phyloP scores from a whole-genome alignment of 2,329 filamentous ascomycete species.

The Pseudogymnoascus sp. region DNA sequence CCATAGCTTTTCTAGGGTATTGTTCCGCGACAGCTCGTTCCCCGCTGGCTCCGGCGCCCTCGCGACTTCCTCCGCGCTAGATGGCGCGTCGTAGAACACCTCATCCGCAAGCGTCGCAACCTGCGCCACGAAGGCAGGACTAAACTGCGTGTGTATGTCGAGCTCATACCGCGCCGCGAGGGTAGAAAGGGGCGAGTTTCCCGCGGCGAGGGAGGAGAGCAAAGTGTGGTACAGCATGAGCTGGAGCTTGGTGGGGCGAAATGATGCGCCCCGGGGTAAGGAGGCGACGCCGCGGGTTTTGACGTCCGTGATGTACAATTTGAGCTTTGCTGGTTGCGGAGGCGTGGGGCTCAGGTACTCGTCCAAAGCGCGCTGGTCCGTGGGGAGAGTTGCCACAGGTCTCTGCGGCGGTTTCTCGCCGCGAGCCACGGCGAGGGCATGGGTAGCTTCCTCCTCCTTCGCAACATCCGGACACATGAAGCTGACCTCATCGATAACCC shows the following conservation, averaged over 20 bases:
- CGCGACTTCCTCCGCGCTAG: constrained; percentile 26
- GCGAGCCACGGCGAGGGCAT: constrained; percentile 25
- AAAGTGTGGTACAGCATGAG: constrained; percentile 84
- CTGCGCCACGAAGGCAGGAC: constrained; percentile 70
- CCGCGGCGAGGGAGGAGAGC: constrained; percentile 66
- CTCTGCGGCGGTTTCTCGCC: constrained; percentile 31
- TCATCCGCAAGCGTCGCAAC: constrained; percentile 62
- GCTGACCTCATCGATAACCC: constrained; percentile 80
- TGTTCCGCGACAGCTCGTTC: constrained; percentile 42
- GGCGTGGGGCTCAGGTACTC: constrained; percentile 12
- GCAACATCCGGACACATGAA: constrained; percentile 66
- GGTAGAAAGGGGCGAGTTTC: constrained; percentile 58
- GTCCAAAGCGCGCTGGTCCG: constrained; percentile 26
- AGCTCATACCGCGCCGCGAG: constrained; percentile 68
- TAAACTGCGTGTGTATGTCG: constrained; percentile 58
- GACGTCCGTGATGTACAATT: constrained; percentile 75
- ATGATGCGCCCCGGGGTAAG: constrained; percentile 52
- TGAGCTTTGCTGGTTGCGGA: constrained; percentile 14
- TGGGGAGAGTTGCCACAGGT: constrained; percentile 31
- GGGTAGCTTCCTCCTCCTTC: constrained; percentile 44
- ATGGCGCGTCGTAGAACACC: constrained; percentile 45
- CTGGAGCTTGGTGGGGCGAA: constrained; percentile 75
- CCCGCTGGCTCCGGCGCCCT: constrained; percentile 14
- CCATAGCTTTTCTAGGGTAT: constrained; percentile 54
- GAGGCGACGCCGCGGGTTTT: constrained; percentile 69